Conservation (phyloP, 2,329 filamentous ascomycete species). For the Didymella segeticola region DNA sequence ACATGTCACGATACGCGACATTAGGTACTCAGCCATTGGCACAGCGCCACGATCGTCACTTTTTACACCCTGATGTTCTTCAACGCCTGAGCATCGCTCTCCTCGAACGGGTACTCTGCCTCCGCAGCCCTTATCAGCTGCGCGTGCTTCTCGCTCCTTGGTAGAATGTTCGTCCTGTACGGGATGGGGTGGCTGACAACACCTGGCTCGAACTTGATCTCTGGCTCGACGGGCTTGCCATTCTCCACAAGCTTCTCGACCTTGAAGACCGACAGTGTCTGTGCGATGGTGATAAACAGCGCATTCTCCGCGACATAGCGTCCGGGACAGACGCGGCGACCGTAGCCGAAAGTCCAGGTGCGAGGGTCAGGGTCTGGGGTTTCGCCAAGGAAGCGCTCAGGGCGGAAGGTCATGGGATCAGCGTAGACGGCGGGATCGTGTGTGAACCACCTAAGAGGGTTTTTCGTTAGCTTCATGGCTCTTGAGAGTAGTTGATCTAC, state of each 20-base stretch:
- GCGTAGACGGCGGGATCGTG: slow-evolving; percentile 51
- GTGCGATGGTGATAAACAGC: slow-evolving; percentile 52
- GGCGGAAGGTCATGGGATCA: slow-evolving; percentile 52
- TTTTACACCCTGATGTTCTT: slow-evolving; percentile 17
- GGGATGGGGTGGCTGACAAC: slow-evolving; percentile 50
- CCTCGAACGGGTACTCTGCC: slow-evolving; percentile 48
- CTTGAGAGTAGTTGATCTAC: no score
- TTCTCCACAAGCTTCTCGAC: slow-evolving; percentile 49
- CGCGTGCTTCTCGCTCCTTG: slow-evolving; percentile 44
- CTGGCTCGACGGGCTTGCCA: slow-evolving; percentile 48
- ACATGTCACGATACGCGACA: no score
- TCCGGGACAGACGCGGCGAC: slow-evolving; percentile 54
- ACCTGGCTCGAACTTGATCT: slow-evolving; percentile 47
- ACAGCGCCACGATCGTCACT: no score
- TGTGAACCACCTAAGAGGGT: slow-evolving; percentile 46
- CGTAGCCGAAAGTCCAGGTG: slow-evolving; percentile 49
- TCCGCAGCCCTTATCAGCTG: slow-evolving; percentile 45
- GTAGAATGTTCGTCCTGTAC: slow-evolving; percentile 44
- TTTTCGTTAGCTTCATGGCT: background rate
- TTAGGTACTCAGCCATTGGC: no score
- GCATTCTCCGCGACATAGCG: slow-evolving; percentile 52
- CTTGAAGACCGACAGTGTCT: slow-evolving; percentile 57
- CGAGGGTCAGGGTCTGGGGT: slow-evolving; percentile 51
- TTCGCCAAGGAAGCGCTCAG: slow-evolving; percentile 52
- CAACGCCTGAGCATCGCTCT: slow-evolving; percentile 47